Evolutionary conservation across 805 yeast genomes (phyloP), one percentile per base, ranked within the genome.

Genomic region (Candida silvatica): DNA sequence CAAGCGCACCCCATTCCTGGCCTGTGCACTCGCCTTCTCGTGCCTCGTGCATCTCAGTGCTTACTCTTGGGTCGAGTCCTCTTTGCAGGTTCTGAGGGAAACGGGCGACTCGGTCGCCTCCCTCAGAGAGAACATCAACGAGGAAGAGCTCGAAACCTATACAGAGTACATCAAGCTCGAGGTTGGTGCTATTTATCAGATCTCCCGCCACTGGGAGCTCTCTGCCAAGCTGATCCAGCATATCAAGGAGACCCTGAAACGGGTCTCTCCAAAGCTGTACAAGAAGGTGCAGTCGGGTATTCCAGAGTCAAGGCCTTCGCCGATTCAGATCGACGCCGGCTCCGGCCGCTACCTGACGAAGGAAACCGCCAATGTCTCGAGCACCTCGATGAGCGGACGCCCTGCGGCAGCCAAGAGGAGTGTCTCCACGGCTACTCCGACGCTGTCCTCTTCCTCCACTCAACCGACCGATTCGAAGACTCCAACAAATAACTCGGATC

Each of bases 1-100:
- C 8, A 58, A 61, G 26, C 53, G 77, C 45, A 69, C 76, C 0
- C 77, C 77, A 3, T 53, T 71, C 36, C 61, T 60, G 47, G 75
- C 75, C 0, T 71, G 77, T 43, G 66, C 74, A 0, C 50, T 71
- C 32, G 77, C 77, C 4, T 68, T 71, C 47, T 66, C 74, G 0
- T 62, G 70, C 6, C 48, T 71, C 27, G 73, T 71, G 12, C 76
- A 71, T 49, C 45, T 70, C 9, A 69, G 74, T 37, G 71, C 76
- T 0, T 71, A 66, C 42, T 55, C 71, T 3, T 71, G 77, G 77
- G 62, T 66, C 4, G 69, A 69, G 17, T 62, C 67, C 9, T 54
- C 62, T 28, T 37, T 58, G 15, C 34, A 36, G 6, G 36, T 45
- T 5, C 28, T 46, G 12, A 42, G 39, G 11, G 44, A 41, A 3